Evolutionary conservation across 768 basidiomycete species (phyloP).

Genomic region (Imleria badia): DNA sequence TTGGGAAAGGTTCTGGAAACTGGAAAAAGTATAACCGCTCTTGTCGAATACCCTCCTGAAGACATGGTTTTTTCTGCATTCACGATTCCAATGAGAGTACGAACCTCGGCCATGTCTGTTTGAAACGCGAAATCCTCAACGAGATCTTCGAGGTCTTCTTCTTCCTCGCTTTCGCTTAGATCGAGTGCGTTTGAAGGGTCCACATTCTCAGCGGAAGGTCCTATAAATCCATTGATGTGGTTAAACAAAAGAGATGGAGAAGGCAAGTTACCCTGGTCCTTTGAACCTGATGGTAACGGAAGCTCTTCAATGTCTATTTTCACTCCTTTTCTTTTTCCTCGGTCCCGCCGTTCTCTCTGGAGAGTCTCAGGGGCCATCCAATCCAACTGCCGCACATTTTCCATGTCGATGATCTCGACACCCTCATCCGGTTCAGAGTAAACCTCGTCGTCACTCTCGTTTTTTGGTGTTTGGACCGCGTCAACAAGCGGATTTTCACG

Average conservation of each 20-base stretch:
- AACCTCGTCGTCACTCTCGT: constrained; percentile 56
- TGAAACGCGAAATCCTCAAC: constrained; percentile 63
- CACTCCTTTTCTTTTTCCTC: constrained; percentile 35
- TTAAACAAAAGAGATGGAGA: background rate
- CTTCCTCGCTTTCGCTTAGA: constrained; percentile 74
- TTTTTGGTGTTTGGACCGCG: constrained; percentile 29
- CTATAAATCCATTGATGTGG: constrained; percentile 4
- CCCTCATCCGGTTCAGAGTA: constrained; percentile 90
- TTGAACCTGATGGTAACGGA: constrained; percentile 22
- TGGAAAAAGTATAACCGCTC: constrained; percentile 86
- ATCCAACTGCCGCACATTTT: constrained; percentile 73
- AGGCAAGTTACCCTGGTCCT: constrained; percentile 34
- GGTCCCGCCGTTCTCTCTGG: constrained; percentile 44
- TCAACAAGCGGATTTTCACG: constrained; percentile 26
- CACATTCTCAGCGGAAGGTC: constrained; percentile 17
- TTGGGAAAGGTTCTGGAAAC: constrained; percentile 84
- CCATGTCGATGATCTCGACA: constrained; percentile 85
- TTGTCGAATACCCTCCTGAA: constrained; percentile 51
- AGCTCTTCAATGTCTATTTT: constrained; percentile 49
- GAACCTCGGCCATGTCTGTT: constrained; percentile 41
- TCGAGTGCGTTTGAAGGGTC: constrained; percentile 62
- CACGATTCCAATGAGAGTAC: background rate
- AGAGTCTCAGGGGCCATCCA: constrained; percentile 87
- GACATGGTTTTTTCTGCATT: background rate
- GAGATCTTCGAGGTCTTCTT: constrained; percentile 78